phyloP scores from a whole-genome alignment of 106 monocot genomes.

The Dactylorhiza incarnata region DNA sequence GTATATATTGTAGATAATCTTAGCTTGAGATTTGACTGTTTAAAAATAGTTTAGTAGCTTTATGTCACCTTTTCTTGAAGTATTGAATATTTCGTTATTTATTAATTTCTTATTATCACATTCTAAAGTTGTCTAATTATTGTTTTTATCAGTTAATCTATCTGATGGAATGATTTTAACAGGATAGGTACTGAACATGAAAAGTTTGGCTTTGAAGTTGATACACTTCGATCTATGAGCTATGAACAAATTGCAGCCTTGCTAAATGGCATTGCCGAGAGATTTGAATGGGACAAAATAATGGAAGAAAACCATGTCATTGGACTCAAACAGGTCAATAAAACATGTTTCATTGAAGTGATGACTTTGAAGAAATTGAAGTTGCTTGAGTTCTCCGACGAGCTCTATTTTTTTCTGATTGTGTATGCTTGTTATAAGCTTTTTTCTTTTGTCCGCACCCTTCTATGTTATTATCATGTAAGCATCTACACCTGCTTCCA shows the following conservation, averaged over 20 bases:
- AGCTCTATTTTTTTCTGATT: no score
- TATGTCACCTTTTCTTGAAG: no score
- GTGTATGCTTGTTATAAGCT: no score
- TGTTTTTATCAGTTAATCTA: slow-evolving; percentile 1
- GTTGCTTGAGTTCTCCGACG: background rate
- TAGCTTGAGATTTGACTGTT: no score
- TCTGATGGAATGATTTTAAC: slow-evolving; percentile 14
- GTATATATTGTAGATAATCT: no score
- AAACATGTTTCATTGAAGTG: background rate
- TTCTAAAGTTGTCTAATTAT: background rate
- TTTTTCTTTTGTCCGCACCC: no score
- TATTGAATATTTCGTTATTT: no score
- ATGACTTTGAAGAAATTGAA: background rate
- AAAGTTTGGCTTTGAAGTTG: slow-evolving; percentile 89
- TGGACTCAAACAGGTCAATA: slow-evolving; percentile 84
- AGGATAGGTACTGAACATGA: slow-evolving; percentile 99
- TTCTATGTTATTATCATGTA: background rate
- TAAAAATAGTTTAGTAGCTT: no score
- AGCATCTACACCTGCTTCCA: background rate
- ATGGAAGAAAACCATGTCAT: slow-evolving; percentile 84
- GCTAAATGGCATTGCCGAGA: slow-evolving; percentile 77
- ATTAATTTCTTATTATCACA: no score
- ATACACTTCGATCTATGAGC: slow-evolving; percentile 66
- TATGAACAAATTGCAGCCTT: slow-evolving; percentile 89
- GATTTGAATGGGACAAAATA: slow-evolving; percentile 96